Percentiles rank a stretch among this genome's conserved stretches.
phyloP scores from a whole-genome alignment of 2,329 filamentous ascomycete species.

The Aureobasidium sp. region DNA sequence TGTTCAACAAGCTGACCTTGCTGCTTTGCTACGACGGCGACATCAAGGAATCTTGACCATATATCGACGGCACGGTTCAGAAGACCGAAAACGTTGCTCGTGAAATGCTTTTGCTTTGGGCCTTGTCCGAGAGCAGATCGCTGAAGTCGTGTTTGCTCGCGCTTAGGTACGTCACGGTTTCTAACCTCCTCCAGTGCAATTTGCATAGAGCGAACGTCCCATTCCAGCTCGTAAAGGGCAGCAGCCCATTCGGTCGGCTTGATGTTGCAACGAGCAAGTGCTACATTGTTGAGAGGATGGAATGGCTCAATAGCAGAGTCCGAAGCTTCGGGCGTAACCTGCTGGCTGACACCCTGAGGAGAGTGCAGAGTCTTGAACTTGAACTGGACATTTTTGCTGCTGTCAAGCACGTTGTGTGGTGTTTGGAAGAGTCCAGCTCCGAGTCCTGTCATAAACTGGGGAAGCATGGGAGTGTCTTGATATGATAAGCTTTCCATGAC shows the following conservation, averaged over 20 bases:
- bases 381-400: neutral
- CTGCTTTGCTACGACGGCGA: neutral
- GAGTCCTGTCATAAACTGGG: neutral
- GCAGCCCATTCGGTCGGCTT: conserved; percentile 1
- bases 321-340: conserved; percentile 22
- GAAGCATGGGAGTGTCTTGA: conserved; percentile 21
- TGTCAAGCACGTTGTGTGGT: neutral
- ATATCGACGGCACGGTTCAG: conserved; percentile 1
- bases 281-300: conserved; percentile 42
- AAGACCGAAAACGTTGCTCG: neutral
- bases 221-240: conserved; percentile 16
- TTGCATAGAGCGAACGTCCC: conserved; percentile 18
- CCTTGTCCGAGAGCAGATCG: conserved; percentile 19
- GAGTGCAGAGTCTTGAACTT: neutral
- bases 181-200: conserved; percentile 5
- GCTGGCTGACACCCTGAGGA: neutral
- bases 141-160: conserved; percentile 20
- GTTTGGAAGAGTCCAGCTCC: neutral
- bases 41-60: conserved; percentile 7
- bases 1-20: neutral
- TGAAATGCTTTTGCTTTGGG: conserved; percentile 18
- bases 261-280: conserved; percentile 29
- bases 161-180: conserved; percentile 11
- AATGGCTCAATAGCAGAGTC: conserved; percentile 33
- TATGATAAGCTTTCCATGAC: conserved; percentile 24